Conservation (phyloP, 768 basidiomycete species). For the Termitomyces titanicus region DNA sequence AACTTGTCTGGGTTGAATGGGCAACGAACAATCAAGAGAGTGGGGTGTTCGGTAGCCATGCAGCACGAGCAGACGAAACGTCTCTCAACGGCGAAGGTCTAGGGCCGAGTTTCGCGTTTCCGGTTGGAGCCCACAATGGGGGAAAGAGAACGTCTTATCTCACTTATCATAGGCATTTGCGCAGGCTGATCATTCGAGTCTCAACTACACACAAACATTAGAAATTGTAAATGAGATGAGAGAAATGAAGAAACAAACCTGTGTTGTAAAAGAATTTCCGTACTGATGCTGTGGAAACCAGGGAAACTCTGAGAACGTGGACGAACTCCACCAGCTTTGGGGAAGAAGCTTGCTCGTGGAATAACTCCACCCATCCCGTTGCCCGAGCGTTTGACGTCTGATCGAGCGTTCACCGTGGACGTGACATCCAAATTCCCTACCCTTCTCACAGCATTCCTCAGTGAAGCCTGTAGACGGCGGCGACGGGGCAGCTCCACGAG, state of each 20-base stretch:
- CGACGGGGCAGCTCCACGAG: conserved; percentile 1
- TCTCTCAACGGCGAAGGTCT: conserved; percentile 16
- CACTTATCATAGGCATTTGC: too few relatives aligned
- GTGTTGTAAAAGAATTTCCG: conserved; percentile 26
- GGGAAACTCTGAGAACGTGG: conserved; percentile 80
- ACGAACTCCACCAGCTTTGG: conserved; percentile 45
- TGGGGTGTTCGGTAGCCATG: conserved; percentile 32
- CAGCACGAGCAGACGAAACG: conserved; percentile 12
- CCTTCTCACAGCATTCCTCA: conserved; percentile 4
- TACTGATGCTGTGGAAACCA: conserved; percentile 47
- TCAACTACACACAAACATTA: conserved; percentile 15
- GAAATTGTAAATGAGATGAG: neutral
- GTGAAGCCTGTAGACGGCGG: neutral
- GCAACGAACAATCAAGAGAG: conserved; percentile 22
- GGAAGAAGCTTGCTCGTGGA: too few relatives aligned
- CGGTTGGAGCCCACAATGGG: conserved; percentile 13
- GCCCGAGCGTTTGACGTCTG: too few relatives aligned
- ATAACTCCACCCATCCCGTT: too few relatives aligned
- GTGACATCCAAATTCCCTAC: conserved; percentile 8
- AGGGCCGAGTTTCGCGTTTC: conserved; percentile 5
- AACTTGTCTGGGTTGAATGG: conserved; percentile 2
- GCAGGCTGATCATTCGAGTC: too few relatives aligned
- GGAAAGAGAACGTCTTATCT: conserved; percentile 23
- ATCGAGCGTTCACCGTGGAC: neutral
- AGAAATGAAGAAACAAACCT: conserved; percentile 22